These are phyloP conservation scores for Rasamsonia emersonii DNA, from an alignment of 2,329 filamentous ascomycete species.

Conservation along the genomic window DNA sequence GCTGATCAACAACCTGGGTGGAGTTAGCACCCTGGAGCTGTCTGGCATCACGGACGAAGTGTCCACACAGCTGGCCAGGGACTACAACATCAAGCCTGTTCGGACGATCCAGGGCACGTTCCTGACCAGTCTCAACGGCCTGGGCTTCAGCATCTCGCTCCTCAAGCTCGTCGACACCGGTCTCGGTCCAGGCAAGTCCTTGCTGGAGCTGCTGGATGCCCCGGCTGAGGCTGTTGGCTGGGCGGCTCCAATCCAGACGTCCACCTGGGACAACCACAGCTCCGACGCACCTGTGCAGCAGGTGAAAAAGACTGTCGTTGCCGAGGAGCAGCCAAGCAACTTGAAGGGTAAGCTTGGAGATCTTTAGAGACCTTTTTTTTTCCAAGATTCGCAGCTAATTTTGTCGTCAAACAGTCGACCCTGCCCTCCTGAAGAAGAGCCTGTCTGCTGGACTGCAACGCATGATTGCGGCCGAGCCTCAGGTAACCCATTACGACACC, in stretches of 20 bases:
- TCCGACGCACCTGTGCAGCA: constrained; percentile 32
- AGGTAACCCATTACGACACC: constrained; percentile 62
- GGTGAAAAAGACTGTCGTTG: constrained; percentile 32
- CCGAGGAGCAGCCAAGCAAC: constrained; percentile 44
- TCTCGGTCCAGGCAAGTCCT: constrained; percentile 43
- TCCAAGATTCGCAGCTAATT: constrained; percentile 11
- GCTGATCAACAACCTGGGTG: constrained; percentile 62
- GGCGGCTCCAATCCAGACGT: constrained; percentile 50
- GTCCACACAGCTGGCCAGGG: constrained; percentile 49
- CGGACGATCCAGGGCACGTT: constrained; percentile 58
- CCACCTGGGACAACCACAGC: constrained; percentile 48
- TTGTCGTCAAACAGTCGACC: constrained; percentile 40
- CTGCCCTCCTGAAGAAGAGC: constrained; percentile 41
- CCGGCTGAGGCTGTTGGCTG: constrained; percentile 60
- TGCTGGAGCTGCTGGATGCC: constrained; percentile 59
- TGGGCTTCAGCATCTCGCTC: constrained; percentile 62
- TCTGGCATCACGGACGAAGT: constrained; percentile 61
- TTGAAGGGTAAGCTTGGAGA: constrained; percentile 36
- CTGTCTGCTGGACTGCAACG: constrained; percentile 48
- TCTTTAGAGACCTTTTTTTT: constrained; percentile 3
- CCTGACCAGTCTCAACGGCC: constrained; percentile 63
- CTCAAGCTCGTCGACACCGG: constrained; percentile 55
- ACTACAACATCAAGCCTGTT: constrained; percentile 53
- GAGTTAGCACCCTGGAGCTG: constrained; percentile 58
- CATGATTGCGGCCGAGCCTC: constrained; percentile 55